phyloP scores from a whole-genome alignment of 768 basidiomycete genomes.

The Russula sp. region DNA sequence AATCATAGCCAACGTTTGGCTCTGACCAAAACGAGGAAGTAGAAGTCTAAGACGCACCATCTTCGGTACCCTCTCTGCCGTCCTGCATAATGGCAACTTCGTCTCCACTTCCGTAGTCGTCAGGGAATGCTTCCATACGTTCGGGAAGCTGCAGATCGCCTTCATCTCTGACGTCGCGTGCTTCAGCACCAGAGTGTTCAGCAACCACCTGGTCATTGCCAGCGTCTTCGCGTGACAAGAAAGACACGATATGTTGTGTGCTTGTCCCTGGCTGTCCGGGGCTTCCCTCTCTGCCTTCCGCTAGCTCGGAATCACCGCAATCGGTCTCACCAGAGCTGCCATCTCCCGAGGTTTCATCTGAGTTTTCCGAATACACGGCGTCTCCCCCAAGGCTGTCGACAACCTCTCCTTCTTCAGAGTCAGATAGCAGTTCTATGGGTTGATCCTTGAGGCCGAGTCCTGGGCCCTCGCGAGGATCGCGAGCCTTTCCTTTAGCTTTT shows the following conservation, averaged over 20 bases:
- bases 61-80: constrained; percentile 46
- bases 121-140: not conserved
- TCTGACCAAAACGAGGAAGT: not conserved
- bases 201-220: constrained; percentile 30
- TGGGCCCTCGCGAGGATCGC: constrained; percentile 57
- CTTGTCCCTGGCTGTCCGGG: constrained; percentile 22
- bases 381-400: constrained; percentile 28
- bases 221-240: constrained; percentile 24
- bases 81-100: constrained; percentile 25
- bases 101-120: constrained; percentile 19
- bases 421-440: constrained; percentile 43
- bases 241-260: not conserved
- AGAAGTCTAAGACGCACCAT: constrained; percentile 26
- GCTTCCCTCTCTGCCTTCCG: constrained; percentile 23
- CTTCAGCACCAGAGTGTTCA: constrained; percentile 25
- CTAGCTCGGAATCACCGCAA: constrained; percentile 25
- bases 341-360: constrained; percentile 39
- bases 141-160: constrained; percentile 4
- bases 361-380: constrained; percentile 38
- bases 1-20: not conserved
- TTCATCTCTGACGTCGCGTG: constrained; percentile 17
- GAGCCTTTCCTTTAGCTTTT: constrained; percentile 47
- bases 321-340: constrained; percentile 20
- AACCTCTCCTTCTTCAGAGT: constrained; percentile 33
- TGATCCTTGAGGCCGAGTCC: constrained; percentile 40